A percentile compares a stretch with the other conserved stretches of the same genome.
Conservation (phyloP, 495 filamentous ascomycete genomes). For the Talaromyces adpressus region DNA sequence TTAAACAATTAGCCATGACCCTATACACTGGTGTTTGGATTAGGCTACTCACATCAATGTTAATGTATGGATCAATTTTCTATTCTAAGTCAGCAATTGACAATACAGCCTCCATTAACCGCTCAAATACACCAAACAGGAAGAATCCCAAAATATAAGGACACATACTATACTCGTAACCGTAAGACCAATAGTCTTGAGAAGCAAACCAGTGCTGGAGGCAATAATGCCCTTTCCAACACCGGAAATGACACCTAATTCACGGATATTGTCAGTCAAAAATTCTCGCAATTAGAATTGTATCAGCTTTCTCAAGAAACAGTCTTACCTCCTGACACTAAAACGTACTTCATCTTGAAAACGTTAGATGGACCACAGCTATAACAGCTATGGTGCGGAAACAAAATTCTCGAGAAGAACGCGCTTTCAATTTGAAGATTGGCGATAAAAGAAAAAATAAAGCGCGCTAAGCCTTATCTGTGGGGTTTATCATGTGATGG, state of each 20-base stretch:
- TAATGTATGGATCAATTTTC: slow-evolving; percentile 80
- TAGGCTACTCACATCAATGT: slow-evolving; percentile 61
- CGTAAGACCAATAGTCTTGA: slow-evolving; percentile 77
- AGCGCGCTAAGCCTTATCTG: slow-evolving; percentile 4
- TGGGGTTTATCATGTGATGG: slow-evolving; percentile 2
- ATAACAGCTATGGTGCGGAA: slow-evolving; percentile 3
- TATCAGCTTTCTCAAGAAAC: neutral
- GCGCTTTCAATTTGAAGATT: neutral
- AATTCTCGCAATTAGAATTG: no score
- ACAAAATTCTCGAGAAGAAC: neutral
- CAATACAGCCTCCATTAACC: neutral
- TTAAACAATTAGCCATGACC: slow-evolving; percentile 25
- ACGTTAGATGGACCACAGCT: slow-evolving; percentile 3
- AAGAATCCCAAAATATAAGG: slow-evolving; percentile 26
- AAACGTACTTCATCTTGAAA: slow-evolving; percentile 71
- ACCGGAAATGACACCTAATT: slow-evolving; percentile 64
- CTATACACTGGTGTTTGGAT: neutral
- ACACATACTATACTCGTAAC: slow-evolving; percentile 33
- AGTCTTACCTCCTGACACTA: slow-evolving; percentile 68
- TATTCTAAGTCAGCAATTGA: slow-evolving; percentile 15
- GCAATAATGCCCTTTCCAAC: slow-evolving; percentile 80
- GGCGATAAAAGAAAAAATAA: neutral
- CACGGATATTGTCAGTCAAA: neutral
- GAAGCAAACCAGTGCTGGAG: slow-evolving; percentile 63
- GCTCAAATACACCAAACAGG: slow-evolving; percentile 29